Base-by-base conservation (phyloP, 2,329 filamentous ascomycete species). In the Cercospora zeina region DNA sequence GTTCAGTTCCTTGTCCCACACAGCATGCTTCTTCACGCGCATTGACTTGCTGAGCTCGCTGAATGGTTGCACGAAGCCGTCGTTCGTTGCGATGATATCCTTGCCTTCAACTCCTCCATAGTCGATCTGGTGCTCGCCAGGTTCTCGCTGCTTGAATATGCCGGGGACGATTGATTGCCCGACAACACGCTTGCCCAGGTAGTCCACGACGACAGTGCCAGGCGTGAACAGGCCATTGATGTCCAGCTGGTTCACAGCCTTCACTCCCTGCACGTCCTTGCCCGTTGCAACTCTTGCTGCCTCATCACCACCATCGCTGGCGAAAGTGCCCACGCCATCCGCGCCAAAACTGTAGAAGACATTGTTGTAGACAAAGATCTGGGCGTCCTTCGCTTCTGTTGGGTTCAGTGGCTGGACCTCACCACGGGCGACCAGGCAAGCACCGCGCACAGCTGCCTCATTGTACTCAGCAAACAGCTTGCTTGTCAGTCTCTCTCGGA, bases 281-380 rank as follows among this genome's bases (percentile, higher is more conserved):
- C 93, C 93, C 4, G 96, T 96, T 27, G 96, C 95, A 61, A 97
- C 91, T 62, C 93, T 87, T 13, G 95, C 95, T 67, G 95, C 95
- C 79, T 99, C 95, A 68, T 99, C 93, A 19, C 95, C 95, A 68
- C 95, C 95, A 78, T 99, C 95, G 2, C 89, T 93, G 10, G 92
- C 93, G 76, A 99, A 99, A 14, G 95, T 99, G 47, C 95, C 93
- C 50, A 97, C 95, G 57, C 95, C 96, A 75, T 99, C 95, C 49
- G 95, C 93, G 65, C 95, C 95, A 70, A 97, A 97, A 0, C 95
- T 97, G 81, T 96, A 99, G 81, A 99, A 99, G 69, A 99, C 92
- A 78, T 99, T 99, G 82, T 97, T 97, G 82, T 97, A 97, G 24
- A 99, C 93, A 72, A 96, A 99, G 68, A 99, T 99, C 76, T 99